Conservation (phyloP, 768 basidiomycete genomes). For the Sarcomyxa edulis region DNA sequence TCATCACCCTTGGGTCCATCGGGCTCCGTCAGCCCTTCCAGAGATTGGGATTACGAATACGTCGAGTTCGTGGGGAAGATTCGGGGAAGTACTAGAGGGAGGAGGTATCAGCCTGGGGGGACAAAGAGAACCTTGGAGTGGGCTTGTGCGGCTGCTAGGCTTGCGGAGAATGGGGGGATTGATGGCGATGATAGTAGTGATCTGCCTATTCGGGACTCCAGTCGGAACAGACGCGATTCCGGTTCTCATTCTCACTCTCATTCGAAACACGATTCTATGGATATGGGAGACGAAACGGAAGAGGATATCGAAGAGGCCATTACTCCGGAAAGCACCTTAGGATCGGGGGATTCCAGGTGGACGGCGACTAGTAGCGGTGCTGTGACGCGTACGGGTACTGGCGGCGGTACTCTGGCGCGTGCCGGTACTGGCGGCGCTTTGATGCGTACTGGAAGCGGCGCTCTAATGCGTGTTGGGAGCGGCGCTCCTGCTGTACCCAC, state of each 20-base stretch:
- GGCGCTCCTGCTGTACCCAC: no score
- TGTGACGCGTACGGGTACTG: no score
- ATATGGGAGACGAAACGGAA: slow-evolving; percentile 38
- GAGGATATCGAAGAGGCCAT: slow-evolving; percentile 62
- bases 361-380: no score
- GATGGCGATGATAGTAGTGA: no score
- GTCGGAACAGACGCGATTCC: no score
- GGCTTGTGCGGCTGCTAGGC: slow-evolving; percentile 62
- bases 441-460: background rate
- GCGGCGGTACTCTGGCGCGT: no score
- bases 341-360: slow-evolving; percentile 36
- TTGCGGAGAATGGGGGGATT: slow-evolving; percentile 37
- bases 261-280: slow-evolving; percentile 13
- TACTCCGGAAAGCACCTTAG: slow-evolving; percentile 54
- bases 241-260: no score
- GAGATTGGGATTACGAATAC: slow-evolving; percentile 38
- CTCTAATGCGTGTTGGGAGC: background rate
- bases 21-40: slow-evolving; percentile 47
- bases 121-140: slow-evolving; percentile 65
- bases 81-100: no score
- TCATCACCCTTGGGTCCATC: slow-evolving; percentile 56
- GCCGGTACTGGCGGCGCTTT: background rate
- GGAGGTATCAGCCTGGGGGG: no score
- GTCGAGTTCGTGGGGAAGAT: slow-evolving; percentile 42
- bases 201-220: no score